Conservation (phyloP, 305 asterid species). For the Fraxinus greggii region DNA sequence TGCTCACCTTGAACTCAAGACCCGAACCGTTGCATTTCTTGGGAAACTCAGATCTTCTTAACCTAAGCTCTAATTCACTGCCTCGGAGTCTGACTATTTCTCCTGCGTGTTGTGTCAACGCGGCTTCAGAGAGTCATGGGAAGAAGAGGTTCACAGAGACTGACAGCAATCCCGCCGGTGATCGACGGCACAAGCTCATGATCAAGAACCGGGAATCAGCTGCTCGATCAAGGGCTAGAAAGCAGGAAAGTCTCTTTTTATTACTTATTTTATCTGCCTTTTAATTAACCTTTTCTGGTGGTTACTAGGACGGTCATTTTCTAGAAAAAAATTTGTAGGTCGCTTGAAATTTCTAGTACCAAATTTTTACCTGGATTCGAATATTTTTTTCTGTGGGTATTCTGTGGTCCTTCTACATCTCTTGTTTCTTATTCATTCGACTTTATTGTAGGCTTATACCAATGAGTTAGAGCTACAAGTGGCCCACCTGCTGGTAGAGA, state of each 20-base stretch:
- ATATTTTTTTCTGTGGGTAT: neutral
- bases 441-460: constrained; percentile 68
- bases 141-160: constrained; percentile 42
- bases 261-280: neutral
- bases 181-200: constrained; percentile 66
- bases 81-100: neutral
- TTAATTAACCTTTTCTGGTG: neutral
- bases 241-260: constrained; percentile 56
- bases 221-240: constrained; percentile 83
- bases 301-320: too few species aligned
- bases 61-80: neutral
- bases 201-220: constrained; percentile 95
- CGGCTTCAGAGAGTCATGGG: neutral
- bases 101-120: neutral
- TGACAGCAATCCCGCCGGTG: constrained; percentile 34
- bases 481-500: constrained; percentile 56
- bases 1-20: constrained; percentile 53
- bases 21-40: constrained; percentile 34
- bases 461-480: constrained; percentile 60
- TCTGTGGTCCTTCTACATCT: neutral
- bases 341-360: too few species aligned
- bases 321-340: too few species aligned
- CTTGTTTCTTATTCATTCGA: neutral
- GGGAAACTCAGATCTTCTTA: constrained; percentile 27
- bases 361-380: too few species aligned